These are phyloP conservation scores for Ogataea pini DNA, from an alignment of 805 yeast species.

Conservation along the genomic window DNA sequence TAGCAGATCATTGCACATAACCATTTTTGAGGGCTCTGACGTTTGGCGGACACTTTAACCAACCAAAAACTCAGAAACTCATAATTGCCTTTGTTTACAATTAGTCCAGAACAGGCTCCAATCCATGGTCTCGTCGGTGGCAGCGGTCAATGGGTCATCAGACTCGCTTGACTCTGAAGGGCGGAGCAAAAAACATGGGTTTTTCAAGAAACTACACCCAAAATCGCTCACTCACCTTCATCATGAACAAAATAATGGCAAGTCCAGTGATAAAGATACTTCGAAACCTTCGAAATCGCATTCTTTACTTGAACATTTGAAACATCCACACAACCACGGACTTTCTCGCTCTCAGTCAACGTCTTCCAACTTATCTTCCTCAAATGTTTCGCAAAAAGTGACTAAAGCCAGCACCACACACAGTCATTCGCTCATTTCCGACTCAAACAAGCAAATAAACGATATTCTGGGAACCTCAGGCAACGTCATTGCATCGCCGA, in stretches of 20 bases:
- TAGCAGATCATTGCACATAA: too few species aligned
- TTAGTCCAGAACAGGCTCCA: too few species aligned
- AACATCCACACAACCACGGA: conserved; percentile 9
- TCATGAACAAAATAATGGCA: background rate
- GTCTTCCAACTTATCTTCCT: background rate
- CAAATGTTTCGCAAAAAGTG: conserved; percentile 5
- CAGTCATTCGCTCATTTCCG: conserved; percentile 13
- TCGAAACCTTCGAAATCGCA: conserved; percentile 12
- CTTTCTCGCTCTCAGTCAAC: conserved; percentile 1
- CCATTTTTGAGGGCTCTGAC: background rate
- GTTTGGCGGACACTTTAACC: background rate
- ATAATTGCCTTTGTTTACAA: background rate
- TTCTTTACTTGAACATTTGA: conserved; percentile 14
- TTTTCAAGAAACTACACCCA: conserved; percentile 16
- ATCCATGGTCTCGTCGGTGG: conserved; percentile 13
- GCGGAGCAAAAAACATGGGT: conserved; percentile 11
- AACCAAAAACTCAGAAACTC: background rate
- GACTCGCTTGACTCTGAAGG: conserved; percentile 10
- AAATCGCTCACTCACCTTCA: conserved; percentile 18
- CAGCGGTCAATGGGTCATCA: conserved; percentile 7
- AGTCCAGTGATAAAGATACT: background rate
- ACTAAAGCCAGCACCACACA: conserved; percentile 12
- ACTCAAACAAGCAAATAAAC: conserved; percentile 20
- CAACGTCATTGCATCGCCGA: conserved; percentile 26
- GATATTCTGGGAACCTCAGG: conserved; percentile 27